Evolutionary conservation across 805 yeast genomes (phyloP).

Genomic region (Candida dajiaensis): DNA sequence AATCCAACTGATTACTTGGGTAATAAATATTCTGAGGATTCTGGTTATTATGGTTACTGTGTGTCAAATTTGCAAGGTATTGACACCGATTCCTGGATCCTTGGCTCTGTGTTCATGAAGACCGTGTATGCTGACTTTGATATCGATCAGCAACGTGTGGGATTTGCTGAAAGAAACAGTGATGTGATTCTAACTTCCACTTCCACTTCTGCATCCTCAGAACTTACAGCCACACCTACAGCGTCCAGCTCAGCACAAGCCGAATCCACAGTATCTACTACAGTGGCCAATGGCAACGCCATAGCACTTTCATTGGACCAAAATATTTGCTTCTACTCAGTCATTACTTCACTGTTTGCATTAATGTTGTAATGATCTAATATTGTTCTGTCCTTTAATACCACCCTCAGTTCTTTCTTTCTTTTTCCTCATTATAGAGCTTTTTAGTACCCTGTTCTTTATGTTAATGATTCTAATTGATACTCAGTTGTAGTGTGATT

Average conservation of each 20-base stretch:
- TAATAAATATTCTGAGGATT: slow-evolving; percentile 31
- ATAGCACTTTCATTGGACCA: neutral
- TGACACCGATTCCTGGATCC: slow-evolving; percentile 45
- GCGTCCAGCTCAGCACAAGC: neutral
- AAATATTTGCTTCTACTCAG: neutral
- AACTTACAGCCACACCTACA: neutral
- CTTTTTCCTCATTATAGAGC: neutral
- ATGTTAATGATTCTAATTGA: neutral
- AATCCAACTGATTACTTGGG: slow-evolving; percentile 44
- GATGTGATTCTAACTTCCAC: slow-evolving; percentile 24
- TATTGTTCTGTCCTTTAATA: neutral
- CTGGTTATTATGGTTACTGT: slow-evolving; percentile 44
- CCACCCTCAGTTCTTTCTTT: too few relatives aligned
- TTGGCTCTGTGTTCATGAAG: slow-evolving; percentile 58
- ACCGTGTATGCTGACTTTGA: slow-evolving; percentile 54
- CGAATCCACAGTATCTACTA: neutral
- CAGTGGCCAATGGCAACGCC: neutral
- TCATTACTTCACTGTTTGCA: neutral
- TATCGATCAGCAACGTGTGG: slow-evolving; percentile 41
- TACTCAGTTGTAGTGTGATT: too few relatives aligned
- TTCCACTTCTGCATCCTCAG: slow-evolving; percentile 1
- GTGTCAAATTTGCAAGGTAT: slow-evolving; percentile 61
- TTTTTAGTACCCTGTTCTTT: neutral
- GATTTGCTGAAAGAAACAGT: slow-evolving; percentile 43
- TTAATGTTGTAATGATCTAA: neutral